Evolutionary conservation across 2,329 filamentous ascomycete species (phyloP).

Genomic region (Ophiosphaerella herpotricha): DNA sequence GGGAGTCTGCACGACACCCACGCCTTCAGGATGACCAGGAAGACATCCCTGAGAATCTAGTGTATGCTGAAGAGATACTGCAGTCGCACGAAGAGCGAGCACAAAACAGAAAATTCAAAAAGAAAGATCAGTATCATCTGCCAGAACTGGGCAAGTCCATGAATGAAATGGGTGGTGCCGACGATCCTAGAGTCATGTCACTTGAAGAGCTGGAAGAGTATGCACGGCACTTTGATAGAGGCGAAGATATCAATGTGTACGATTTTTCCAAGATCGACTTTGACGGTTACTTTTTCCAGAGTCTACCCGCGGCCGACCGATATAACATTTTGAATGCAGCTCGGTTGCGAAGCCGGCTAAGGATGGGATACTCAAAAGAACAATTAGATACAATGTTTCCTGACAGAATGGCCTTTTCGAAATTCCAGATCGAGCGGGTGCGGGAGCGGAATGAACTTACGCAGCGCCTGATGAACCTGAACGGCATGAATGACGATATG

Average conservation of each 20-base stretch:
- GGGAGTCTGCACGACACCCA: constrained; percentile 46
- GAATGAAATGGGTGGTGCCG: constrained; percentile 82
- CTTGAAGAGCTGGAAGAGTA: constrained; percentile 93
- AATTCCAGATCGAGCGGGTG: constrained; percentile 94
- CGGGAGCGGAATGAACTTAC: constrained; percentile 92
- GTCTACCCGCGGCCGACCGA: constrained; percentile 83
- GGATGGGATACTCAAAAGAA: constrained; percentile 96
- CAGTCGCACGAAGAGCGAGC: constrained; percentile 78
- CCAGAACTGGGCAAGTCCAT: constrained; percentile 81
- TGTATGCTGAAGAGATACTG: constrained; percentile 89
- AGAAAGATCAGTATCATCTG: constrained; percentile 93
- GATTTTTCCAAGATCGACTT: constrained; percentile 99
- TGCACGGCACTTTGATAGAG: constrained; percentile 85
- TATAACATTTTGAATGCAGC: constrained; percentile 99
- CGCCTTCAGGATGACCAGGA: constrained; percentile 63
- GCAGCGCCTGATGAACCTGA: constrained; percentile 90
- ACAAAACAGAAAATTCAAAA: constrained; percentile 78
- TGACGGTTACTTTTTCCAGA: constrained; percentile 92
- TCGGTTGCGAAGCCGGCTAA: constrained; percentile 79
- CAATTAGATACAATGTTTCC: constrained; percentile 97
- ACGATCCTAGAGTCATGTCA: constrained; percentile 96
- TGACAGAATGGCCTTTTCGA: constrained; percentile 94
- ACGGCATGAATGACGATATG: constrained; percentile 83
- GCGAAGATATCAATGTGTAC: constrained; percentile 84
- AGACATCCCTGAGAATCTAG: constrained; percentile 73